phyloP scores from a whole-genome alignment of 805 yeast genomes.

The Zygosaccharomyces gambellarensis region DNA sequence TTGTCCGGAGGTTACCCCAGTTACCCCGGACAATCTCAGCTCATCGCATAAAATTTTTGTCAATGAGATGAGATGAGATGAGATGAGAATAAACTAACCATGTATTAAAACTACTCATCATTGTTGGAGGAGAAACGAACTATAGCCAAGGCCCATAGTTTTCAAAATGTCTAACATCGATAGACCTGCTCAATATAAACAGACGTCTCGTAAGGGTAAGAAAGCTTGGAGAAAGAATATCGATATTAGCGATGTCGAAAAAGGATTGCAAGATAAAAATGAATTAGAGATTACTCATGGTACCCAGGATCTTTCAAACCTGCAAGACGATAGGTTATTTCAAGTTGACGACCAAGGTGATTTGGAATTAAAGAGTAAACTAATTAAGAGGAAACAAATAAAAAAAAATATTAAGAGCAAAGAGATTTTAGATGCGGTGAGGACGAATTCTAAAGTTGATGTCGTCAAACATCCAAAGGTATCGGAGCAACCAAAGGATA shows the following conservation, averaged over 20 bases:
- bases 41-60: constrained; percentile 13
- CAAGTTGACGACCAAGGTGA: constrained; percentile 67
- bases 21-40: neutral
- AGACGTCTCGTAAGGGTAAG: constrained; percentile 87
- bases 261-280: constrained; percentile 60
- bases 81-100: constrained; percentile 4
- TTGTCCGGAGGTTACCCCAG: constrained; percentile 1
- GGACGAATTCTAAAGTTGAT: constrained; percentile 64
- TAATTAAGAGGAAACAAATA: constrained; percentile 36
- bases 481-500: constrained; percentile 30
- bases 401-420: constrained; percentile 49
- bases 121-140: neutral
- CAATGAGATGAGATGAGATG: constrained; percentile 20
- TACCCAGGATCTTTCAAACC: constrained; percentile 22
- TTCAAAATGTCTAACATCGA: constrained; percentile 20
- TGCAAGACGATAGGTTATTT: constrained; percentile 30
- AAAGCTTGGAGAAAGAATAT: constrained; percentile 95
- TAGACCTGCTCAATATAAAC: constrained; percentile 58
- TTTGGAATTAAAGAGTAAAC: constrained; percentile 38
- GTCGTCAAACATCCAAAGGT: constrained; percentile 41
- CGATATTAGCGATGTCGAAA: constrained; percentile 74
- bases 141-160: neutral
- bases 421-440: constrained; percentile 62
- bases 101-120: neutral
- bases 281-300: constrained; percentile 47